Percentiles rank a stretch among this genome's conserved stretches.
Evolutionary conservation across 2,329 filamentous ascomycete genomes (phyloP).

Genomic region (Fusarium sarcochroum): DNA sequence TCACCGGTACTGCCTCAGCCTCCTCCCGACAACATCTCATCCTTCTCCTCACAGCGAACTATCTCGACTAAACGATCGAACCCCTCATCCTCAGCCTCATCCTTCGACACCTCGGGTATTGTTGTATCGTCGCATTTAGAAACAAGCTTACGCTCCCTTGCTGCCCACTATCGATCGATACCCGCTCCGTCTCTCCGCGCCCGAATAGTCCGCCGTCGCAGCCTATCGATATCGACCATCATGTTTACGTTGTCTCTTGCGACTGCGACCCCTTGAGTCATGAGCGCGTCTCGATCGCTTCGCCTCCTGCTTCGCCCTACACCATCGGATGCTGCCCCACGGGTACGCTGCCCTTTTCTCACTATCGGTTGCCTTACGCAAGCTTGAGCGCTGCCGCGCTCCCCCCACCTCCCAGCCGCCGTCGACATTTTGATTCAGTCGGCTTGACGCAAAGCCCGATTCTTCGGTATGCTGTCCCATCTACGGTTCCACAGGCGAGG

Average conservation of each 20-base stretch:
- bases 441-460: slow-evolving; percentile 38
- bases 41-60: slow-evolving; percentile 10
- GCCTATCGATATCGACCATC: slow-evolving; percentile 30
- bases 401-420: slow-evolving; percentile 34
- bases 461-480: slow-evolving; percentile 63
- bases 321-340: slow-evolving; percentile 40
- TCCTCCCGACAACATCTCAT: slow-evolving; percentile 28
- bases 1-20: slow-evolving; percentile 31
- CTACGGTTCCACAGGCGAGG: slow-evolving; percentile 72
- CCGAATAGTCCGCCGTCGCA: slow-evolving; percentile 18
- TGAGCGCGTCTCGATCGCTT: slow-evolving; percentile 47
- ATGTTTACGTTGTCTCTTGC: slow-evolving; percentile 44
- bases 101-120: slow-evolving; percentile 13
- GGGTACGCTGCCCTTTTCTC: slow-evolving; percentile 37
- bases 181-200: slow-evolving; percentile 22
- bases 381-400: slow-evolving; percentile 31
- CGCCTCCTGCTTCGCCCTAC: slow-evolving; percentile 35
- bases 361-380: slow-evolving; percentile 35
- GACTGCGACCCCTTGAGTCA: slow-evolving; percentile 46
- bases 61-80: slow-evolving; percentile 19
- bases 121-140: slow-evolving; percentile 18
- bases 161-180: slow-evolving; percentile 37
- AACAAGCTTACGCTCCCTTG: slow-evolving; percentile 27
- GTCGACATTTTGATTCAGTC: slow-evolving; percentile 43
- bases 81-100: slow-evolving; percentile 20